phyloP scores from a whole-genome alignment of 1,284 basidiomycete species.

The Stereum hirsutum region DNA sequence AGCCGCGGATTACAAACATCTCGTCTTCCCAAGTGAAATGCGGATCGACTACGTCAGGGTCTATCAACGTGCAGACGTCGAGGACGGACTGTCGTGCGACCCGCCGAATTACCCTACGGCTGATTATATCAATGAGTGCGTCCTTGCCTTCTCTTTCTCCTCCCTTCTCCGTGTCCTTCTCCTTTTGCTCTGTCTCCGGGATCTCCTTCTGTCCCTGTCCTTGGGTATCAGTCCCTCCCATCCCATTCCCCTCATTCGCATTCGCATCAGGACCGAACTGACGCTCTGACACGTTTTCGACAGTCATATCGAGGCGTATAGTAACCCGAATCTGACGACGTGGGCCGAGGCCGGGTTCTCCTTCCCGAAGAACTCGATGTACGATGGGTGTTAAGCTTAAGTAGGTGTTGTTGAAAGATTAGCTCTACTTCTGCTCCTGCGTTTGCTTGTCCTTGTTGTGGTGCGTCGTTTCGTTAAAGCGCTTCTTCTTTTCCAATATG shows the following conservation, averaged over 20 bases:
- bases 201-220: neutral
- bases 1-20: constrained; percentile 51
- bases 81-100: constrained; percentile 52
- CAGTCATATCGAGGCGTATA: constrained; percentile 62
- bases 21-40: constrained; percentile 64
- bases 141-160: too few relatives aligned
- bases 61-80: constrained; percentile 57
- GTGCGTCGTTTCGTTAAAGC: too few relatives aligned
- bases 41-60: constrained; percentile 72
- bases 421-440: too few relatives aligned
- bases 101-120: constrained; percentile 52
- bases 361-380: constrained; percentile 57
- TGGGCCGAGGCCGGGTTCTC: constrained; percentile 60
- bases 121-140: constrained; percentile 32
- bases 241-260: neutral
- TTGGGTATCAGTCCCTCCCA: neutral
- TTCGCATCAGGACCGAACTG: neutral
- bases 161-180: too few relatives aligned
- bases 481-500: too few relatives aligned
- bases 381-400: constrained; percentile 9
- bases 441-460: too few relatives aligned
- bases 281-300: constrained; percentile 4
- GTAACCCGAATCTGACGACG: constrained; percentile 65
- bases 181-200: too few relatives aligned
- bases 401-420: too few relatives aligned